Evolutionary conservation across 2,329 filamentous ascomycete genomes (phyloP).

Genomic region (Chaetomiaceae sp.): DNA sequence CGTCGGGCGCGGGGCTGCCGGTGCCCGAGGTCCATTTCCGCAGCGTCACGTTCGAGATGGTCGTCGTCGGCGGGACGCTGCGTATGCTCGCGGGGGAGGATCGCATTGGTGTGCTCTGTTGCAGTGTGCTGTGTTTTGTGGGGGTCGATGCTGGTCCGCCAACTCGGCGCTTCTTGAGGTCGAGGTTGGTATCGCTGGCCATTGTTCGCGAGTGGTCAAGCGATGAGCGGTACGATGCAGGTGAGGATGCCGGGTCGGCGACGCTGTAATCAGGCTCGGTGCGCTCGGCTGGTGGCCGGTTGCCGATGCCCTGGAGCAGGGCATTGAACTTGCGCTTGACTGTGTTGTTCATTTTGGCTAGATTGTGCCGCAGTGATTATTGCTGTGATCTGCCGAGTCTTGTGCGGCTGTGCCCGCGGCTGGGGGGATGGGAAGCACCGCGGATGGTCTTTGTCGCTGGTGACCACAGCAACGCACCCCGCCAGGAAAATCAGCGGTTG

Average conservation of each 20-base stretch:
- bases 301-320: slow-evolving; percentile 63
- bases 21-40: slow-evolving; percentile 35
- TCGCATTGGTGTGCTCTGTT: slow-evolving; percentile 6
- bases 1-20: slow-evolving; percentile 8
- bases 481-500: no score
- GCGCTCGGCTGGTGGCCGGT: slow-evolving; percentile 39
- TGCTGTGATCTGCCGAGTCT: background rate
- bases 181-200: slow-evolving; percentile 33
- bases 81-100: slow-evolving; percentile 21
- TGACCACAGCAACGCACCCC: no score
- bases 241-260: slow-evolving; percentile 19
- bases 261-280: slow-evolving; percentile 31
- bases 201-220: slow-evolving; percentile 21
- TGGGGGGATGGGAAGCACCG: background rate
- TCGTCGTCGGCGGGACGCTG: slow-evolving; percentile 29
- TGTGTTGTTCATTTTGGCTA: slow-evolving; percentile 59
- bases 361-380: background rate
- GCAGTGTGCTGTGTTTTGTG: slow-evolving; percentile 26
- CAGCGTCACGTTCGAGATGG: slow-evolving; percentile 39
- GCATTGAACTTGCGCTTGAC: slow-evolving; percentile 77
- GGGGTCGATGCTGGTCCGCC: slow-evolving; percentile 40
- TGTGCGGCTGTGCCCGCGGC: background rate
- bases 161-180: slow-evolving; percentile 50
- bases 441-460: no score
- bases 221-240: slow-evolving; percentile 23